These are phyloP conservation scores for Psilocybe cubensis DNA, from an alignment of 768 basidiomycete genomes.

Conservation along the genomic window DNA sequence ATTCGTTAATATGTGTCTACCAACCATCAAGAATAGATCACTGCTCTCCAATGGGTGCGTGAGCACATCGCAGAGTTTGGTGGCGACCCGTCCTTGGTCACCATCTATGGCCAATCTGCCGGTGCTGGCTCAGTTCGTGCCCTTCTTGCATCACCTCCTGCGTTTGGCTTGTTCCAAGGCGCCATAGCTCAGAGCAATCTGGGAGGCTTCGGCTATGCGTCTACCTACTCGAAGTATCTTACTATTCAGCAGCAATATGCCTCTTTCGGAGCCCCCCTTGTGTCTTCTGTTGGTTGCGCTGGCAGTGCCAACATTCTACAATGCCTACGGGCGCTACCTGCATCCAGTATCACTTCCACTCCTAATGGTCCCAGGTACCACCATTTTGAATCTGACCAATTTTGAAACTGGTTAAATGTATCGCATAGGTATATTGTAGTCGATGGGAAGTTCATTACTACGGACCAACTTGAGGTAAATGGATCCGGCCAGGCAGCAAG, in stretches of 20 bases:
- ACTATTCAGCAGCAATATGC: constrained; percentile 44
- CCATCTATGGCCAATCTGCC: constrained; percentile 59
- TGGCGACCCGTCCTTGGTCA: constrained; percentile 55
- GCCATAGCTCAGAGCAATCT: constrained; percentile 52
- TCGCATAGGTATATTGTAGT: constrained; percentile 42
- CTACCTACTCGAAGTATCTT: constrained; percentile 52
- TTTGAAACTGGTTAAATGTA: not conserved
- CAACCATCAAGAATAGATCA: constrained; percentile 24
- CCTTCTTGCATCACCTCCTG: constrained; percentile 36
- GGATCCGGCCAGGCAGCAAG: constrained; percentile 40
- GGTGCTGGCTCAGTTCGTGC: constrained; percentile 50
- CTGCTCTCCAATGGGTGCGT: constrained; percentile 47
- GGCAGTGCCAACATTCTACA: constrained; percentile 35
- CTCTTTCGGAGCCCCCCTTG: constrained; percentile 36
- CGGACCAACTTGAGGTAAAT: constrained; percentile 40
- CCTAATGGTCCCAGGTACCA: constrained; percentile 34
- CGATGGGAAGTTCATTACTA: constrained; percentile 48
- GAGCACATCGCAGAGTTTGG: constrained; percentile 57
- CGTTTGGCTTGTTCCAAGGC: constrained; percentile 41
- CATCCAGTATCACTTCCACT: constrained; percentile 38
- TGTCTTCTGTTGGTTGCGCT: constrained; percentile 44
- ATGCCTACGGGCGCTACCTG: constrained; percentile 40
- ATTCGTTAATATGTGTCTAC: not conserved
- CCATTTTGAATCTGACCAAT: not conserved
- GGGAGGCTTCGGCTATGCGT: constrained; percentile 50